Conservation (phyloP, 2,329 filamentous ascomycete species). For the Coleophoma crateriformis region DNA sequence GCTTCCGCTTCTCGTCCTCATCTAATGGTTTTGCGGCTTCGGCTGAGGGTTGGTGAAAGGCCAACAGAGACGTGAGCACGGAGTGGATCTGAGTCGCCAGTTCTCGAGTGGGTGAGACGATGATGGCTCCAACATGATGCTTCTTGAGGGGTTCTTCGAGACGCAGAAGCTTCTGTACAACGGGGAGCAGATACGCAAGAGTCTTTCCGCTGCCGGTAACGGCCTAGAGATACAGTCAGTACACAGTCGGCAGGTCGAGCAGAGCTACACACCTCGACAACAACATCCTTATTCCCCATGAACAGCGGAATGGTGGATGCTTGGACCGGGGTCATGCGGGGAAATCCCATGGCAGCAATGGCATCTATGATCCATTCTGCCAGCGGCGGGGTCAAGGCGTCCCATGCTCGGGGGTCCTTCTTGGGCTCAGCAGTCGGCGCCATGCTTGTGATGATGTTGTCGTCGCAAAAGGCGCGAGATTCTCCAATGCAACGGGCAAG, state of each 20-base stretch:
- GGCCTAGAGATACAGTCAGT: constrained; percentile 42
- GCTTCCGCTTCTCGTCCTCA: constrained; percentile 43
- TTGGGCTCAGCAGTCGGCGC: constrained; percentile 24
- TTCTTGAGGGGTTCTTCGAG: constrained; percentile 79
- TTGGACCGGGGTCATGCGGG: constrained; percentile 90
- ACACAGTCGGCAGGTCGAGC: not conserved
- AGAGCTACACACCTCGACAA: constrained; percentile 60
- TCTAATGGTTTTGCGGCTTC: constrained; percentile 51
- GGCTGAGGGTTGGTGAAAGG: constrained; percentile 78
- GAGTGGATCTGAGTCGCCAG: constrained; percentile 85
- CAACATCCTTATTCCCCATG: constrained; percentile 84
- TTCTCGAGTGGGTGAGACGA: constrained; percentile 90
- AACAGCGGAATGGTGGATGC: constrained; percentile 86
- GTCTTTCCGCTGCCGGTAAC: constrained; percentile 93
- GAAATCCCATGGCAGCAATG: constrained; percentile 77
- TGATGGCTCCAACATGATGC: constrained; percentile 84
- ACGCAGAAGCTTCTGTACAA: constrained; percentile 76
- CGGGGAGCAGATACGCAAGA: constrained; percentile 75
- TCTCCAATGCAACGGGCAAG: too few relatives aligned
- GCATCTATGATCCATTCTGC: constrained; percentile 85
- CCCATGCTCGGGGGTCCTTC: constrained; percentile 54
- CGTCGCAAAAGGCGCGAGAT: too few relatives aligned
- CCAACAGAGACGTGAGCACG: constrained; percentile 70
- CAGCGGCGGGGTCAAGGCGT: constrained; percentile 62
- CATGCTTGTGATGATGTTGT: constrained; percentile 10